Conservation (phyloP, 352 stramenopile genomes). For the Peronospora destructor region DNA sequence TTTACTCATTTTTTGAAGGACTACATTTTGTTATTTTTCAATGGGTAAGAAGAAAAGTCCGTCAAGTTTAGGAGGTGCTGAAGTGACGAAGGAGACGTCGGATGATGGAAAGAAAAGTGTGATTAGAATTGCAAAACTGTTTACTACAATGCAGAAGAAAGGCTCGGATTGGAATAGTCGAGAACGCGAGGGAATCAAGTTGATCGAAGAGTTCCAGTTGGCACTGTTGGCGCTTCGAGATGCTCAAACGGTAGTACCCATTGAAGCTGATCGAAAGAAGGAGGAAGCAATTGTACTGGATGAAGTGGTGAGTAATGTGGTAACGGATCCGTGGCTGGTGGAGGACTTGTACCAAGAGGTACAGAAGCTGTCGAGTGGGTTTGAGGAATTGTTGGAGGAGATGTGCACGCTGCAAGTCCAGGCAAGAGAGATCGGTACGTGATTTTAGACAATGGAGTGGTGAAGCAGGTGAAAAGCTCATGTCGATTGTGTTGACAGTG, state of each 20-base stretch:
- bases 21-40: neutral
- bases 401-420: slow-evolving; percentile 52
- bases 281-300: slow-evolving; percentile 12
- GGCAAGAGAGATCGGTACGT: slow-evolving; percentile 35
- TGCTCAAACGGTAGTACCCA: slow-evolving; percentile 4
- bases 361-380: slow-evolving; percentile 35
- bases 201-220: slow-evolving; percentile 65
- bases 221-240: slow-evolving; percentile 42
- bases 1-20: neutral
- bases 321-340: slow-evolving; percentile 60
- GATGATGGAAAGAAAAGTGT: neutral
- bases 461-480: neutral
- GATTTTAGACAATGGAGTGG: neutral
- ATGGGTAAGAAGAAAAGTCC: slow-evolving; percentile 44
- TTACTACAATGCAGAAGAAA: slow-evolving; percentile 41
- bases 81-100: slow-evolving; percentile 4
- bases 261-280: neutral
- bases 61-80: slow-evolving; percentile 1
- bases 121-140: slow-evolving; percentile 18
- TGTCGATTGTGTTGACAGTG: slow-evolving; percentile 11
- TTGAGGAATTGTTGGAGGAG: slow-evolving; percentile 44
- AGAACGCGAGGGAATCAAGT: slow-evolving; percentile 55
- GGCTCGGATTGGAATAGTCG: slow-evolving; percentile 45
- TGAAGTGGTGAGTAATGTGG: slow-evolving; percentile 26
- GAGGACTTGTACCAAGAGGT: slow-evolving; percentile 67